Evolutionary conservation across 768 basidiomycete genomes (phyloP), one percentile per base, ranked within the genome.

Genomic region (Pisolithus orientalis): DNA sequence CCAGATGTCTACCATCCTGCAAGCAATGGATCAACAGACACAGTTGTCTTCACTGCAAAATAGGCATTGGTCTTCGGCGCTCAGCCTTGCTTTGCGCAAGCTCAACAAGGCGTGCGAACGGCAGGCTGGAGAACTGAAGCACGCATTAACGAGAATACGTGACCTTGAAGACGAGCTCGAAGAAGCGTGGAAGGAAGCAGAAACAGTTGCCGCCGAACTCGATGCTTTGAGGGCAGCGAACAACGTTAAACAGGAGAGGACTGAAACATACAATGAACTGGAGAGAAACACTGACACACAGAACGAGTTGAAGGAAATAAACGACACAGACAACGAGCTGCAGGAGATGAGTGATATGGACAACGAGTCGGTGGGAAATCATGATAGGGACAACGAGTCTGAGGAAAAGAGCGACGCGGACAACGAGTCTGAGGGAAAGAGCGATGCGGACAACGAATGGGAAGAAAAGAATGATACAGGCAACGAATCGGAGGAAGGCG

Each of bases 121-220:
- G 39, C 79, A 87, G 34, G 81, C 77, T 0, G 62, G 72, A 1
- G 86, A 90, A 27, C 72, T 88, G 27, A 64, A 70, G 29, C 66
- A 71, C 7, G 72, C 78, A 5, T 74, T 73, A 49, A 62, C 72
- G 10, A 72, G 74, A 37, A 76, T 86, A 24, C 68, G 68, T 25
- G 73, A 78, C 49, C 76, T 91, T 21, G 75, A 85, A 58, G 84
- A 77, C 13, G 85, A 89, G 57, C 72, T 90, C 24, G 81, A 85
- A 45, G 90, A 91, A 49, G 90, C 88, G 0, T 91, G 90, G 90
- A 76, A 75, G 44, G 82, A 84, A 53, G 90, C 87, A 2, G 84
- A 88, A 59, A 79, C 78, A 39, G 72, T 90, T 58, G 90, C 88
- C 1, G 65, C 72, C 48, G 85, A 90, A 62, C 76, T 90, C 60